These are phyloP conservation scores for Neocallimastix lanati DNA, from an alignment of 192 early-diverging fungal species.

Conservation along the genomic window DNA sequence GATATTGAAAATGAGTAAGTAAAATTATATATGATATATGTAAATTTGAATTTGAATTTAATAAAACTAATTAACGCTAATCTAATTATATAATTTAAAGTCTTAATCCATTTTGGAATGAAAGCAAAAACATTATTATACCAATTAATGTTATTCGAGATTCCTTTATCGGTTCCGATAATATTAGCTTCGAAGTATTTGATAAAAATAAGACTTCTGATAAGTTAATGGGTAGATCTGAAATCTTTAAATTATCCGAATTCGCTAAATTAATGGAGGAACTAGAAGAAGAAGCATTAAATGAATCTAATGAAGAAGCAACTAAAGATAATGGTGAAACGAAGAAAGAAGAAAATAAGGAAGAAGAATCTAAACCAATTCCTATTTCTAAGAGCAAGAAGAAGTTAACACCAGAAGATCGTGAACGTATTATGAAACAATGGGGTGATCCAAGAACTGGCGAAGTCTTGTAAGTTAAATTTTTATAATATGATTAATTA, in stretches of 20 bases:
- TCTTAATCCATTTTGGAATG: neutral
- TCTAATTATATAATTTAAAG: no score
- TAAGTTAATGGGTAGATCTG: neutral
- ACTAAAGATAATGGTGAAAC: no score
- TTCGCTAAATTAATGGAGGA: neutral
- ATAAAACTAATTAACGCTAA: no score
- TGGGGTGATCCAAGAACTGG: slow-evolving; percentile 23
- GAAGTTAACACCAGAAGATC: slow-evolving; percentile 10
- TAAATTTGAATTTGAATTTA: no score
- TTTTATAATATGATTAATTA: no score
- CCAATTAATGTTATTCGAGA: neutral
- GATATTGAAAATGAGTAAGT: slow-evolving; percentile 39
- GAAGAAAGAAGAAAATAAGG: no score
- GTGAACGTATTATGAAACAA: slow-evolving; percentile 14
- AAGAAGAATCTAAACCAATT: neutral
- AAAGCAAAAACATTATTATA: neutral
- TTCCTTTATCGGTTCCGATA: neutral
- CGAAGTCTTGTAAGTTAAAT: slow-evolving; percentile 5
- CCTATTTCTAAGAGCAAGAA: neutral
- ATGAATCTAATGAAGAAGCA: neutral
- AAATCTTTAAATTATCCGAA: neutral
- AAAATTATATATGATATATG: no score
- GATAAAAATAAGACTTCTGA: neutral
- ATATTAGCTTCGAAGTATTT: neutral
- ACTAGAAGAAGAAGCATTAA: neutral